A percentile compares a stretch with the other conserved stretches of the same genome.
Conservation (phyloP, 1,284 basidiomycete genomes). For the Microbotryum silenes-acaulis region DNA sequence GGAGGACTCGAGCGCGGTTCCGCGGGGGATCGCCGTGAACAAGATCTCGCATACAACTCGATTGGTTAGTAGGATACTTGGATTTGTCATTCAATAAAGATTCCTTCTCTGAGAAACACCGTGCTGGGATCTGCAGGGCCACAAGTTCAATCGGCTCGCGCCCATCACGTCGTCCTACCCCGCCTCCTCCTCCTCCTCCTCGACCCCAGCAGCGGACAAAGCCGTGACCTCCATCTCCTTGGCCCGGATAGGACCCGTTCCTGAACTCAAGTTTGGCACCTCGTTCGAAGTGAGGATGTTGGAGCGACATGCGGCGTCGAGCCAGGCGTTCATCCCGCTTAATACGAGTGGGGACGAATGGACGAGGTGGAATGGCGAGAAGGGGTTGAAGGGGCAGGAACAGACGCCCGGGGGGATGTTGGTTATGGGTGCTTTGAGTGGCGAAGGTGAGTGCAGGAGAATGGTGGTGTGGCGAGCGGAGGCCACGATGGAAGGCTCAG, state of each 20-base stretch:
- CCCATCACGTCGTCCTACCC: conserved; percentile 7
- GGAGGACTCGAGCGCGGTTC: background rate
- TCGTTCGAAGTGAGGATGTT: conserved; percentile 9
- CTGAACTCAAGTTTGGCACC: background rate
- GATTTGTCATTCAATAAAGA: background rate
- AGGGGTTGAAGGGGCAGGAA: background rate
- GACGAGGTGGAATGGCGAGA: conserved; percentile 1
- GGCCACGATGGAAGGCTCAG: background rate
- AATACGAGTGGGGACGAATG: background rate
- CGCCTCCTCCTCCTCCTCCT: background rate
- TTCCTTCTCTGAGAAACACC: background rate
- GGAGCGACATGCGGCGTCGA: conserved; percentile 6
- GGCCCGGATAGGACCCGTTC: conserved; percentile 1
- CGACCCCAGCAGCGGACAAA: background rate
- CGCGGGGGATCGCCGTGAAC: background rate
- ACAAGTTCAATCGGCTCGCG: conserved; percentile 12
- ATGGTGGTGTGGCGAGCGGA: background rate
- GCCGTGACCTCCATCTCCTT: background rate
- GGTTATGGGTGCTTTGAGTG: conserved; percentile 1
- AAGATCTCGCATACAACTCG: conserved; percentile 3
- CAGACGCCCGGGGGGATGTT: conserved; percentile 6
- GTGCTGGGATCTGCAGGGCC: background rate
- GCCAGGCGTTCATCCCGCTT: conserved; percentile 9
- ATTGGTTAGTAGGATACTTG: background rate
- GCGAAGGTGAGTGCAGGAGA: background rate